phyloP scores from a whole-genome alignment of 2,329 filamentous ascomycete genomes.

The Cladosporium sp. region DNA sequence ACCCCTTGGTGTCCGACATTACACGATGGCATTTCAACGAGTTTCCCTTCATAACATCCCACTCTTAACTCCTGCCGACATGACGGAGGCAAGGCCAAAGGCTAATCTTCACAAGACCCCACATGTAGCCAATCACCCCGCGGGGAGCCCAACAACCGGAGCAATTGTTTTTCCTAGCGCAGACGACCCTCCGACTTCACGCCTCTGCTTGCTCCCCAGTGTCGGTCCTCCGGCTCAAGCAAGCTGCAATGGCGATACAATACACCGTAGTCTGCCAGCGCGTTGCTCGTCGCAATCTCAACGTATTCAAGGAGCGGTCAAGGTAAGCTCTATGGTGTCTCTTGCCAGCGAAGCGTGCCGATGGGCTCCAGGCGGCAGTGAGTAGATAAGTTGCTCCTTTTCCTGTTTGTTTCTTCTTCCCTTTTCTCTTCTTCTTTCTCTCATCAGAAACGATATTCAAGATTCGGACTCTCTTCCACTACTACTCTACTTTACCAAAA shows the following conservation, averaged over 20 bases:
- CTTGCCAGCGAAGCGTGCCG: conserved; percentile 9
- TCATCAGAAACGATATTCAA: neutral
- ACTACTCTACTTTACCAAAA: neutral
- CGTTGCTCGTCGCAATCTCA: conserved; percentile 12
- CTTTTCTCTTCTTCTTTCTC: conserved; percentile 3
- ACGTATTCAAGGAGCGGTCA: conserved; percentile 11
- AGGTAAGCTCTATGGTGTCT: conserved; percentile 1
- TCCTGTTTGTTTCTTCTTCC: conserved; percentile 1
- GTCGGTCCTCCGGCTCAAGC: neutral
- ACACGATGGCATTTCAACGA: too few species aligned
- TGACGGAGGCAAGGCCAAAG: too few species aligned
- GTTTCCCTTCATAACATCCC: too few species aligned
- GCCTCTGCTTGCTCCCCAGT: conserved; percentile 8
- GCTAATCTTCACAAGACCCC: too few species aligned
- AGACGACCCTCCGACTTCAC: neutral
- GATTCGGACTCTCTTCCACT: neutral
- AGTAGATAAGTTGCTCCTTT: conserved; percentile 11
- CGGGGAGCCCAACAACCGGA: too few species aligned
- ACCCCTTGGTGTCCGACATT: too few species aligned
- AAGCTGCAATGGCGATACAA: conserved; percentile 12
- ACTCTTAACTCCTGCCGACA: too few species aligned
- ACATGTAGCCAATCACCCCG: too few species aligned
- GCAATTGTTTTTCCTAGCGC: neutral
- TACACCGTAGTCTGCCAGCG: conserved; percentile 10
- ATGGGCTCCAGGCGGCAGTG: neutral